Evolutionary conservation across 495 filamentous ascomycete species (phyloP).

Genomic region (Hyaloscypha bicolor): DNA sequence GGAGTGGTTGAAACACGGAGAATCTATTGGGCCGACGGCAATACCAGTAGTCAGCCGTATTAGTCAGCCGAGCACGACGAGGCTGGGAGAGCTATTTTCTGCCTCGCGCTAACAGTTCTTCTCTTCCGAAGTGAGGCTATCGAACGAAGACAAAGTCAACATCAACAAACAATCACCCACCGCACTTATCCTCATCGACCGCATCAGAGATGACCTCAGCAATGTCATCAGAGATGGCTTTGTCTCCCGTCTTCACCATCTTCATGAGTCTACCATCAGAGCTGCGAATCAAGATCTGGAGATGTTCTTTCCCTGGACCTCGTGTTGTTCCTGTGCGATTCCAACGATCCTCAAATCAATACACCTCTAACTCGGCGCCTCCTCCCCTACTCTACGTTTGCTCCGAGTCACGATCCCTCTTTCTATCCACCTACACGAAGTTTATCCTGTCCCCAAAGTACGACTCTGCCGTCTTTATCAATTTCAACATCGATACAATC

Average conservation of each 20-base stretch:
- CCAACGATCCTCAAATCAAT: conserved; percentile 15
- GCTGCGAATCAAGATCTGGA: conserved; percentile 27
- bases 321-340: conserved; percentile 29
- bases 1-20: not conserved
- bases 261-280: conserved; percentile 25
- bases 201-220: not conserved
- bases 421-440: conserved; percentile 21
- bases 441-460: conserved; percentile 28
- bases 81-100: not conserved
- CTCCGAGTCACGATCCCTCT: conserved; percentile 25
- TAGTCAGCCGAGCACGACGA: not conserved
- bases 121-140: too few relatives aligned
- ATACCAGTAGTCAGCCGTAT: not conserved
- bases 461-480: conserved; percentile 28
- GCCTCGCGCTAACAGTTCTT: not conserved
- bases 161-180: not conserved
- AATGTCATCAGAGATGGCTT: not conserved
- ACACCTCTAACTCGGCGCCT: conserved; percentile 14
- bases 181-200: too few relatives aligned
- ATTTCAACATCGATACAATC: conserved; percentile 27
- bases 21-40: not conserved
- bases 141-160: not conserved
- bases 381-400: conserved; percentile 20
- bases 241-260: not conserved
- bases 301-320: conserved; percentile 19